Evolutionary conservation across 495 filamentous ascomycete genomes (phyloP).

Genomic region (Penicillium waksmanii): DNA sequence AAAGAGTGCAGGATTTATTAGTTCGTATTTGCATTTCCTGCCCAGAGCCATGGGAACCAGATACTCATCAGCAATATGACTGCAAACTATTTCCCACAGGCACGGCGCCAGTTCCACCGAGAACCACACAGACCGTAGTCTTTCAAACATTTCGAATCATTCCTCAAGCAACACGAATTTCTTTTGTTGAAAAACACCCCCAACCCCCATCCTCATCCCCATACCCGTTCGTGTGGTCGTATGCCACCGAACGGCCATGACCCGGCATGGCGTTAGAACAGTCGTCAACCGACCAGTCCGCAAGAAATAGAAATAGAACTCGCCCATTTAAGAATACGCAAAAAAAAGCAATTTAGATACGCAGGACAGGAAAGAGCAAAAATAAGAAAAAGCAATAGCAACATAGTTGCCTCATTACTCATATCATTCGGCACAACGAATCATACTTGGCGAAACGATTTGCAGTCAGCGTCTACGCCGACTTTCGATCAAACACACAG

Average conservation of each 20-base stretch:
- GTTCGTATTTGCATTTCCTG: constrained; percentile 33
- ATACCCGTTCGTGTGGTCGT: constrained; percentile 13
- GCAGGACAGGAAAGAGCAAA: constrained; percentile 13
- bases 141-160: constrained; percentile 5
- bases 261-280: constrained; percentile 23
- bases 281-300: constrained; percentile 22
- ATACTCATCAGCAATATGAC: constrained; percentile 21
- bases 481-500: constrained; percentile 28
- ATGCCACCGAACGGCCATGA: constrained; percentile 17
- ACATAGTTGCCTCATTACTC: constrained; percentile 25
- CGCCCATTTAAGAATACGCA: constrained; percentile 6
- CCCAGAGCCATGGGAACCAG: constrained; percentile 17
- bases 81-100: constrained; percentile 8
- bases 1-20: constrained; percentile 22
- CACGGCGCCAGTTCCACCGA: constrained; percentile 6
- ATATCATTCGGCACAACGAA: constrained; percentile 30
- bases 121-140: constrained; percentile 8
- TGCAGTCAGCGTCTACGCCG: constrained; percentile 25
- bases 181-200: constrained; percentile 20
- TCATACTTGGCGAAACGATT: constrained; percentile 22
- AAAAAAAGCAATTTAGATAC: constrained; percentile 34
- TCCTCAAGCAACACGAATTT: constrained; percentile 12
- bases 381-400: constrained; percentile 19
- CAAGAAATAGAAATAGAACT: constrained; percentile 13
- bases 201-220: constrained; percentile 2